Percentiles rank a stretch among this genome's conserved stretches.
phyloP scores from a whole-genome alignment of 305 asterid genomes.

The Rubia tinctorum region DNA sequence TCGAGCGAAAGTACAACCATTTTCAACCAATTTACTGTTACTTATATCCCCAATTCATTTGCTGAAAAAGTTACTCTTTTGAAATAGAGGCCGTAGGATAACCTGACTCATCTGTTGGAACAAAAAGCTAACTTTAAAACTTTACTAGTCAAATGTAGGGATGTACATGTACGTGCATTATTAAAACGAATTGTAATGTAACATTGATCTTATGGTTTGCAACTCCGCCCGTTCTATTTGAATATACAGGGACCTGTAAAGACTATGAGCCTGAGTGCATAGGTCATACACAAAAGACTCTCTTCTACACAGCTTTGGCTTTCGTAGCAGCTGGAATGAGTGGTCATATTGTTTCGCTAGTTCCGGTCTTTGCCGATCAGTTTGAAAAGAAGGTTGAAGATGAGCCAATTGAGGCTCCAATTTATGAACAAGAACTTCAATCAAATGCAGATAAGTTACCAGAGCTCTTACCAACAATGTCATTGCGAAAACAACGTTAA shows the following conservation, averaged over 20 bases:
- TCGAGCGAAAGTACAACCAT: too few species aligned
- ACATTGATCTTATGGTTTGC: too few species aligned
- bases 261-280: slow-evolving; percentile 44
- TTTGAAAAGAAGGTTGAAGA: neutral
- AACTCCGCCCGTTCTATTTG: slow-evolving; percentile 55
- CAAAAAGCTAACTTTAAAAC: too few species aligned
- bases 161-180: too few species aligned
- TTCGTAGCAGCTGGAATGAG: slow-evolving; percentile 46
- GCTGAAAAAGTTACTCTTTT: too few species aligned
- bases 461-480: neutral
- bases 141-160: too few species aligned
- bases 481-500: neutral
- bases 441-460: neutral
- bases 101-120: too few species aligned
- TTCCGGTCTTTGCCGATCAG: slow-evolving; percentile 36
- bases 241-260: slow-evolving; percentile 40
- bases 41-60: too few species aligned
- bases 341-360: slow-evolving; percentile 43
- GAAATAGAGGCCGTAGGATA: too few species aligned
- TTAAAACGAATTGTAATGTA: too few species aligned
- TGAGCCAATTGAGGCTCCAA: neutral
- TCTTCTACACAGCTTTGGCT: slow-evolving; percentile 56
- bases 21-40: too few species aligned
- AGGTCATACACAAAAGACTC: slow-evolving; percentile 37
- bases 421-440: neutral